Percentiles rank a stretch among this genome's conserved stretches.
Evolutionary conservation across 495 filamentous ascomycete genomes (phyloP).

Genomic region (Lophium mytilinum): DNA sequence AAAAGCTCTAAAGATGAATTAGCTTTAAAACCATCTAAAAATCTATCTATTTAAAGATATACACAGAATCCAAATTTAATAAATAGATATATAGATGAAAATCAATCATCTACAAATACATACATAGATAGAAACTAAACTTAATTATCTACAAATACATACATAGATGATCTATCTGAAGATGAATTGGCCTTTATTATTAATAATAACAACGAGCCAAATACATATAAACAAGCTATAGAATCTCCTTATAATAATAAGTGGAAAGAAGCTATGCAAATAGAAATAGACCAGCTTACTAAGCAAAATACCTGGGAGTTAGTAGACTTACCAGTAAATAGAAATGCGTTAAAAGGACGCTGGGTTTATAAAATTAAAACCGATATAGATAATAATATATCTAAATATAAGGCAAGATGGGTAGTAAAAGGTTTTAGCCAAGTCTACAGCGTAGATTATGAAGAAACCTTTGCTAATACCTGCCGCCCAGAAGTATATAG

Average conservation of each 20-base stretch:
- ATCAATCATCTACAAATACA: background rate
- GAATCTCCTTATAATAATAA: background rate
- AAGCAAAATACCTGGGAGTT: conserved; percentile 4
- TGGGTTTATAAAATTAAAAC: conserved; percentile 24
- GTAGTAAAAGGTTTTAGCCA: conserved; percentile 25
- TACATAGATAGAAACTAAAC: background rate
- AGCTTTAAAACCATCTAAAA: no score
- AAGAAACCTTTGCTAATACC: conserved; percentile 25
- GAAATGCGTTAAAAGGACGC: background rate
- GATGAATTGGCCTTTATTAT: background rate
- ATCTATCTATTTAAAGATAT: no score
- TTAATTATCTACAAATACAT: background rate
- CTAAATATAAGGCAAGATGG: conserved; percentile 23
- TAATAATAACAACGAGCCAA: background rate
- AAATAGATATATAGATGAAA: no score
- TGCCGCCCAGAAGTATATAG: conserved; percentile 3
- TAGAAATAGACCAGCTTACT: background rate
- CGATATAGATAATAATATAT: conserved; percentile 1
- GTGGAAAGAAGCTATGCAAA: background rate
- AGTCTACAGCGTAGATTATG: conserved; percentile 23
- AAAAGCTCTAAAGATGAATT: no score
- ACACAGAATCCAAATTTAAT: no score
- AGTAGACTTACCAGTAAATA: conserved; percentile 11
- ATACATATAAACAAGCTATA: background rate
- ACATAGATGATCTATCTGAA: background rate